Base-by-base conservation (phyloP, 306 rosid species). In the Nissolia schottii region DNA sequence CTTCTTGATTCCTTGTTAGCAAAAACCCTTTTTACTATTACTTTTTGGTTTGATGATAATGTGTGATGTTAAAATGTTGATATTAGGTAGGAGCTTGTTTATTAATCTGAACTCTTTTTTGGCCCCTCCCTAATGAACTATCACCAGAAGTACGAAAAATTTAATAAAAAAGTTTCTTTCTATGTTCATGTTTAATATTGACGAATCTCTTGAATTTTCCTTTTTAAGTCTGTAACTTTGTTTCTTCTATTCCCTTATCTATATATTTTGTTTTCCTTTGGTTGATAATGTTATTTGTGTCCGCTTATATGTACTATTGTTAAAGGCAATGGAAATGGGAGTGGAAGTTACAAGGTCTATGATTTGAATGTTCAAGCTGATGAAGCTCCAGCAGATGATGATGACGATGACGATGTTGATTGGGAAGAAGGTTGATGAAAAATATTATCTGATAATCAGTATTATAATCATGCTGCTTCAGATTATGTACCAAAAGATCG, bases 341-440 rank as follows among this genome's bases (percentile, higher is more conserved):
- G 61, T 55, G 96, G 69, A 79, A 80, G 61, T 64, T 92, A 75
- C 85, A 92, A 75, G 86, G 96, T 88, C 29, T 45, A 63, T 37
- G 98, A 92, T 85, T 84, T 92, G 91, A 92, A 92, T 62, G 80
- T 90, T 29, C 84, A 87, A 77, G 96, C 95, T 18, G 90, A 87
- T 64, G 87, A 85, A 45, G 68, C 82, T 37, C 85, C 77, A 6
- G 87, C 88, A 18, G 92, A 88, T 2, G 92, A 85, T 0, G 97
- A 83, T 0, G 92, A 80, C 2, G 87, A 85, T 22, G 83, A 89
- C 31, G 87, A 87, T 16, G 76, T 92, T 19, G 96, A 92, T 77
- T 90, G 98, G 98, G 98, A 92, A 88, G 98, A 92, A 84, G 92
- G 96, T 58, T 92, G 58, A 80, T 77, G 81, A 62, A 35, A 15